Conservation (phyloP, 495 filamentous ascomycete genomes). For the Podospora pseudopauciseta region DNA sequence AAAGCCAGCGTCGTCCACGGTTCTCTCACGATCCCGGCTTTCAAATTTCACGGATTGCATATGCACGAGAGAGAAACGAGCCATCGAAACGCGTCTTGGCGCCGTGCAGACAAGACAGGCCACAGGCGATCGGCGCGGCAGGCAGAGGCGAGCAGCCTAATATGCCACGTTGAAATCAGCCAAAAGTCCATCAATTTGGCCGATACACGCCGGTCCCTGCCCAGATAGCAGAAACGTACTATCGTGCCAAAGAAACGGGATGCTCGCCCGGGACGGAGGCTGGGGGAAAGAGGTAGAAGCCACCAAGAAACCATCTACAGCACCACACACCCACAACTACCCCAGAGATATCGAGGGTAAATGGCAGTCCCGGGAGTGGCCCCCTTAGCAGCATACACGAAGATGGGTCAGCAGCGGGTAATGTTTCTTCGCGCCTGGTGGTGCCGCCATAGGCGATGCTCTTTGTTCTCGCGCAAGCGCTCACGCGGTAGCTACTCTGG, state of each 20-base stretch:
- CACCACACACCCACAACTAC: not conserved
- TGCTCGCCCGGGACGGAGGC: conserved; percentile 8
- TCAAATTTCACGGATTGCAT: conserved; percentile 22
- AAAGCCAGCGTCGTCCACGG: conserved; percentile 1
- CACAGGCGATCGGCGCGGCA: conserved; percentile 20
- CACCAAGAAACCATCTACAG: not conserved
- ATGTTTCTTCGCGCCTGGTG: conserved; percentile 16
- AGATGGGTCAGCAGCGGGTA: conserved; percentile 28
- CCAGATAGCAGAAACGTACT: conserved; percentile 5
- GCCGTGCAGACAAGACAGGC: conserved; percentile 8
- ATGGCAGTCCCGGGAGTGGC: conserved; percentile 25
- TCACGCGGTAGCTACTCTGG: not conserved
- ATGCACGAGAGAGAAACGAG: conserved; percentile 28
- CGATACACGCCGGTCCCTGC: conserved; percentile 16
- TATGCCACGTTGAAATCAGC: conserved; percentile 38
- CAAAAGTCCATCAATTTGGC: conserved; percentile 34
- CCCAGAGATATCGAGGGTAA: conserved; percentile 23
- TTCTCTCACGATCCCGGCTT: conserved; percentile 11
- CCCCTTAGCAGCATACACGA: conserved; percentile 16
- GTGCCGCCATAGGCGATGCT: not conserved
- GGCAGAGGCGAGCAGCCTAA: conserved; percentile 30
- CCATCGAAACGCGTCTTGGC: conserved; percentile 23
- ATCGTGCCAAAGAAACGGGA: conserved; percentile 14
- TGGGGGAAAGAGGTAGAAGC: conserved; percentile 7
- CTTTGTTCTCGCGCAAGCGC: not conserved